These are phyloP conservation scores for Termitomyces sp. DNA, from an alignment of 768 basidiomycete species.

Conservation along the genomic window DNA sequence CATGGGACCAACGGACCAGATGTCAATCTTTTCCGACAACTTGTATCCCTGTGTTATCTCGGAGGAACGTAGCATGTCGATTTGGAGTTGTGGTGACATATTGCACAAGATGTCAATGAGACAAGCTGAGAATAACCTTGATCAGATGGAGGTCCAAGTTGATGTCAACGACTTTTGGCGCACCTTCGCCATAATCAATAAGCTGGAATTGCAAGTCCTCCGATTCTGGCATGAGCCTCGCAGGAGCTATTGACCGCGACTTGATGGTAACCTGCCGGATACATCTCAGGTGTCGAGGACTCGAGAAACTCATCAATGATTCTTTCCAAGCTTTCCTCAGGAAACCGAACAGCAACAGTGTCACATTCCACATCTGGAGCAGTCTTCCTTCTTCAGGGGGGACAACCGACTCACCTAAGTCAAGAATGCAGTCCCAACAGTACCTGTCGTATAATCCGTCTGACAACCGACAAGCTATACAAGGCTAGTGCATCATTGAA, in stretches of 20 bases:
- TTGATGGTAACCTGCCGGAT: background rate
- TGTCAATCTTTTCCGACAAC: slow-evolving; percentile 1
- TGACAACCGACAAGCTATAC: too few relatives aligned
- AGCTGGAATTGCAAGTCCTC: background rate
- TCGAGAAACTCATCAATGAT: background rate
- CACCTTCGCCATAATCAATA: slow-evolving; percentile 3
- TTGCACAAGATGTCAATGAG: background rate
- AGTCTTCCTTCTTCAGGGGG: background rate
- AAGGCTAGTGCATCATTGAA: too few relatives aligned
- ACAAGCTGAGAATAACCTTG: background rate
- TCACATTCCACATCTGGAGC: background rate
- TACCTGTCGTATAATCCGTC: background rate
- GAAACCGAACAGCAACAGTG: background rate
- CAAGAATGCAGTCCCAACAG: background rate
- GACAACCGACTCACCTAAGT: background rate
- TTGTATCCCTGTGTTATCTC: background rate
- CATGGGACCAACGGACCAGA: background rate
- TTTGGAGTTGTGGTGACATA: background rate
- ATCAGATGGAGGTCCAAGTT: background rate
- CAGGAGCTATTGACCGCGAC: background rate
- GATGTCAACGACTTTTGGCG: background rate
- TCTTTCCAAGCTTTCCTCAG: background rate
- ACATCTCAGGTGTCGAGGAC: background rate
- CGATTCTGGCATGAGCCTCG: background rate
- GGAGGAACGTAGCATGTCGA: background rate